Conservation (phyloP, 495 filamentous ascomycete genomes). For the Umbilicaria muhlenbergii region DNA sequence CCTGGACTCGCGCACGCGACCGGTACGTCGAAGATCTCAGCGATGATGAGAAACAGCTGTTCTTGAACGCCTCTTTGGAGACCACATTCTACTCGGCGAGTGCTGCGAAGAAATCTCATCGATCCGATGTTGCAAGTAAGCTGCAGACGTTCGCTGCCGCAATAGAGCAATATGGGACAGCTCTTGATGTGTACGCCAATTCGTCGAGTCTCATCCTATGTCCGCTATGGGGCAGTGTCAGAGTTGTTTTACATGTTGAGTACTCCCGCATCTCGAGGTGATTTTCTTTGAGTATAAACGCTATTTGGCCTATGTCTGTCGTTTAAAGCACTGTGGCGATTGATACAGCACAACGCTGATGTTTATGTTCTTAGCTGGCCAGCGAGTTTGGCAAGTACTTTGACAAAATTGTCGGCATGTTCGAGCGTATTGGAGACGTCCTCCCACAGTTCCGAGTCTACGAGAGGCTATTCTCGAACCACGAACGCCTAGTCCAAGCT, state of each 20-base stretch:
- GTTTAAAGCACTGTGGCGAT: too few relatives aligned
- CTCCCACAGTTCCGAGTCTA: slow-evolving; percentile 22
- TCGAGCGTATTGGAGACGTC: slow-evolving; percentile 23
- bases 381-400: slow-evolving; percentile 21
- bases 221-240: slow-evolving; percentile 28
- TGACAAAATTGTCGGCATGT: slow-evolving; percentile 21
- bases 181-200: slow-evolving; percentile 23
- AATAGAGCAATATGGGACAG: slow-evolving; percentile 23
- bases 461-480: slow-evolving; percentile 16
- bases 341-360: too few relatives aligned
- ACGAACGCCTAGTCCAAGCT: slow-evolving; percentile 17
- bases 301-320: too few relatives aligned
- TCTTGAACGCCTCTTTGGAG: neutral
- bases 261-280: too few relatives aligned
- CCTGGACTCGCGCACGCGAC: neutral
- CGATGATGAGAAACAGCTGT: neutral
- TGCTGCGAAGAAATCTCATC: neutral
- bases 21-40: neutral
- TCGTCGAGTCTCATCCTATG: slow-evolving; percentile 18
- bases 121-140: slow-evolving; percentile 3
- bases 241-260: slow-evolving; percentile 22
- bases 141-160: slow-evolving; percentile 19
- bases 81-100: neutral
- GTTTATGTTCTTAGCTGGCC: slow-evolving; percentile 9
- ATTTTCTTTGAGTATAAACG: too few relatives aligned